These are phyloP conservation scores for Fusarium coicis DNA, from an alignment of 2,329 filamentous ascomycete species.

Conservation along the genomic window DNA sequence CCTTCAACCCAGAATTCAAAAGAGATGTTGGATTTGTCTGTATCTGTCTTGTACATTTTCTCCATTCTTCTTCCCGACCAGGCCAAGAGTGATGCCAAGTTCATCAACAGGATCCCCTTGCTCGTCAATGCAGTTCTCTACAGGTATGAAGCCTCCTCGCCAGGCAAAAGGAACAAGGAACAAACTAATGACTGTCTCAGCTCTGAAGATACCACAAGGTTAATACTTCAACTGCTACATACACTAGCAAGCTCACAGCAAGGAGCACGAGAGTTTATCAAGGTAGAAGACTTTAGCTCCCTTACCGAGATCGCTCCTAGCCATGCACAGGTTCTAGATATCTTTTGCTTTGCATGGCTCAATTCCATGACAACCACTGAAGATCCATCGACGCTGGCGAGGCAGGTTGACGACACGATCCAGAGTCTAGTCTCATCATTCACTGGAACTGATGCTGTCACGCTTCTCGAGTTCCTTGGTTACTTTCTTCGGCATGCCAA, in stretches of 20 bases:
- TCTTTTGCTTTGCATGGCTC: conserved; percentile 67
- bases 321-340: conserved; percentile 64
- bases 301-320: conserved; percentile 67
- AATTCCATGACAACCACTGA: conserved; percentile 53
- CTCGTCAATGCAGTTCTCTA: conserved; percentile 64
- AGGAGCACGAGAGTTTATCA: conserved; percentile 61
- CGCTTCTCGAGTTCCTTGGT: conserved; percentile 67
- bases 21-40: conserved; percentile 71
- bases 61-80: conserved; percentile 64
- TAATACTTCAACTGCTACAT: conserved; percentile 67
- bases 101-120: conserved; percentile 64
- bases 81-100: conserved; percentile 55
- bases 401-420: conserved; percentile 60
- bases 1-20: conserved; percentile 58
- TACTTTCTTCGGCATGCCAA: conserved; percentile 62
- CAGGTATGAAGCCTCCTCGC: conserved; percentile 54
- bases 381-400: conserved; percentile 47
- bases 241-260: conserved; percentile 63
- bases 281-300: conserved; percentile 62
- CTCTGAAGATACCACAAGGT: conserved; percentile 61
- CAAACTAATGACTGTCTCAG: conserved; percentile 47
- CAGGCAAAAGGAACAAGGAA: background rate
- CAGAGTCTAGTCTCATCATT: conserved; percentile 63
- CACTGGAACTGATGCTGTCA: conserved; percentile 68
- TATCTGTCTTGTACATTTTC: conserved; percentile 73